Evolutionary conservation across 2,329 filamentous ascomycete genomes (phyloP), one percentile per base, ranked within the genome.

Genomic region (Penicillium sp.): DNA sequence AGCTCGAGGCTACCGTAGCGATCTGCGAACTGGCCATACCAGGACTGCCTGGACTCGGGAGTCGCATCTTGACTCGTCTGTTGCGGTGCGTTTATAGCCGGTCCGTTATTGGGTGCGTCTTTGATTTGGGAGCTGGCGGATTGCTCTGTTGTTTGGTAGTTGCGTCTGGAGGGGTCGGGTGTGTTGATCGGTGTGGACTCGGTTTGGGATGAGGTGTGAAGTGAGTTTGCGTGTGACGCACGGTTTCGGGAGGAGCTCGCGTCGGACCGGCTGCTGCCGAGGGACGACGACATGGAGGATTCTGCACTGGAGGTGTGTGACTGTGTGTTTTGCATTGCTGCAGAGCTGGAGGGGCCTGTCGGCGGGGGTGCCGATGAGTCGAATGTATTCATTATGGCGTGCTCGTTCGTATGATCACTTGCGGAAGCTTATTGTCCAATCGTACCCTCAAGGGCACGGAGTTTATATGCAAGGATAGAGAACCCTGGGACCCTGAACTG

Each of bases 1-100:
- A 87, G 69, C 66, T 87, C 84, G 31, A 87, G 73, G 55, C 79
- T 82, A 16, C 84, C 84, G 61, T 84, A 87, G 61, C 83, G 83
- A 40, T 86, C 83, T 38, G 79, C 72, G 9, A 82, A 60, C 13
- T 64, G 67, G 53, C 73, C 75, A 73, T 79, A 83, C 76, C 81
- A 80, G 18, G 69, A 60, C 7, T 56, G 53, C n/a, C 50, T 55
- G 18, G 54, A 54, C 38, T 66, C 59, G 31, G 57, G 39, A 4
- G 45, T 13, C 27, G 59, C 39, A 7, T 58, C 55, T 7, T 46
- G 27, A 24, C 40, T 55, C 11, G 39, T 16, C 21, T 50, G 24
- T 36, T 54, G 54, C 11, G 36, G 43, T 13, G 39, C 50, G 44
- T 51, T 56, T 21, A 5, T 22, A 18, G 44, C 24, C 45, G 43